A percentile compares a stretch with the other conserved stretches of the same genome.
phyloP scores from a whole-genome alignment of 2,329 filamentous ascomycete genomes.

The Sporothrix variecibatus region DNA sequence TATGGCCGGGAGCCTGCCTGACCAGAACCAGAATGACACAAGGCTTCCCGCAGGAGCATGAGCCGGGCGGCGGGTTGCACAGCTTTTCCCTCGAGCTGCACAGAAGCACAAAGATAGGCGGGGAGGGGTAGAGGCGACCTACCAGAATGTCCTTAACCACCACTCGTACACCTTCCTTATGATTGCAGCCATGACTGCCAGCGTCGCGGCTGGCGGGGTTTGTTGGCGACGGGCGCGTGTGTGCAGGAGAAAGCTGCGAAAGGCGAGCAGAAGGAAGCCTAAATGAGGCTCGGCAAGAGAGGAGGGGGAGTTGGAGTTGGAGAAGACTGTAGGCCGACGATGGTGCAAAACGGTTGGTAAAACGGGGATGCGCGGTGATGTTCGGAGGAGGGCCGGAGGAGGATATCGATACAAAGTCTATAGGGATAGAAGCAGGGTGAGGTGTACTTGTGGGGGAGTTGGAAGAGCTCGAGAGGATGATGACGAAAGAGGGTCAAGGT shows the following conservation, averaged over 20 bases:
- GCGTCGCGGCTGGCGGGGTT: conserved; percentile 21
- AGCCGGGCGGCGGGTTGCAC: conserved; percentile 8
- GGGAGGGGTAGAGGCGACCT: conserved; percentile 41
- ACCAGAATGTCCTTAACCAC: conserved; percentile 98
- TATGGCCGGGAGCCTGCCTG: neutral
- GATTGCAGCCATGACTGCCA: conserved; percentile 75
- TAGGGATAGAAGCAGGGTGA: neutral
- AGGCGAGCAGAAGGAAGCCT: neutral
- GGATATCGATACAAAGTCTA: neutral
- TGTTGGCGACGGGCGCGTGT: neutral
- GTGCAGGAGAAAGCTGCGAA: neutral
- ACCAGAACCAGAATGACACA: neutral
- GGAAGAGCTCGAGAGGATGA: neutral
- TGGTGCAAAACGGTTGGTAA: neutral
- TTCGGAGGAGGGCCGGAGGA: neutral
- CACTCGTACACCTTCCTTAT: conserved; percentile 97
- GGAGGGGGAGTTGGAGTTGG: neutral
- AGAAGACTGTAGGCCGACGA: neutral
- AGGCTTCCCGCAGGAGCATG: neutral
- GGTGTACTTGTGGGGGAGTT: neutral
- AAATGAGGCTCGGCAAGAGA: neutral
- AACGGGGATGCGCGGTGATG: neutral
- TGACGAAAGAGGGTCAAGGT: neutral
- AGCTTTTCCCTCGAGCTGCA: neutral
- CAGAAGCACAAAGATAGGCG: neutral